Conservation (phyloP, 129 eudicot species). For the Helianthus annuus region HanXRQr2.0-SUNRISE NC_035438.2:42095981-42096480, state of each 20-base stretch:
- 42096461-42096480: slow-evolving; percentile 7
- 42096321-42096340: slow-evolving; percentile 30
- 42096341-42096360: slow-evolving; percentile 29
- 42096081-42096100: background rate
- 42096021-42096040: no score
- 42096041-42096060: no score
- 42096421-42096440: background rate
- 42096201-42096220: slow-evolving; percentile 27
- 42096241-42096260: slow-evolving; percentile 34
- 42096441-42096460: slow-evolving; percentile 17
- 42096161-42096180: slow-evolving; percentile 29
- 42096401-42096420: slow-evolving; percentile 12
- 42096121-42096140: background rate
- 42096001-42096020: no score
- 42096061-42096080: no score
- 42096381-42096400: slow-evolving; percentile 15
- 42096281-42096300: slow-evolving; percentile 33
- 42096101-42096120: background rate
- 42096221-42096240: slow-evolving; percentile 38
- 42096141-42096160: background rate
- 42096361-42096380: slow-evolving; percentile 29
- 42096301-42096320: slow-evolving; percentile 19
- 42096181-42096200: slow-evolving; percentile 22
- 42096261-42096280: slow-evolving; percentile 45
- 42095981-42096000: no score